phyloP scores from a whole-genome alignment of 2,329 filamentous ascomycete genomes.

The Eutypa lata region DNA sequence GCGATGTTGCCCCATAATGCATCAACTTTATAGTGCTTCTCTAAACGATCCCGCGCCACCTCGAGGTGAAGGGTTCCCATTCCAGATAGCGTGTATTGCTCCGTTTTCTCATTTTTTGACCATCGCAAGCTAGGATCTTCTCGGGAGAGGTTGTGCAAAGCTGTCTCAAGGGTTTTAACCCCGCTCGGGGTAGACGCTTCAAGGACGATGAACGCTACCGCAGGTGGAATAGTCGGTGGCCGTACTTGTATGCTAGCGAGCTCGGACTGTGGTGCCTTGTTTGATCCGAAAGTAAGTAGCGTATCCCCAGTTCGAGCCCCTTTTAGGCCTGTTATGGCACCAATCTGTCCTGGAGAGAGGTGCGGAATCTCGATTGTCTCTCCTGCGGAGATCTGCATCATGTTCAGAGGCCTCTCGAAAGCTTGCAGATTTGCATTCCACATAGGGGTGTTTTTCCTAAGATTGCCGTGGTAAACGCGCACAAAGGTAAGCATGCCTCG shows the following conservation, averaged over 20 bases:
- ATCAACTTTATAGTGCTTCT: slow-evolving; percentile 85
- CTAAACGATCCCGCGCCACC: slow-evolving; percentile 82
- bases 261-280: slow-evolving; percentile 61
- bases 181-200: slow-evolving; percentile 76
- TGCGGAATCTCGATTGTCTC: slow-evolving; percentile 81
- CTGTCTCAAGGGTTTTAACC: slow-evolving; percentile 74
- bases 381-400: slow-evolving; percentile 86
- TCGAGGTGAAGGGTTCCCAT: slow-evolving; percentile 97
- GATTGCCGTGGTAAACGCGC: slow-evolving; percentile 80
- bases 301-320: slow-evolving; percentile 93
- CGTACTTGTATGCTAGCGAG: slow-evolving; percentile 77
- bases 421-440: slow-evolving; percentile 84
- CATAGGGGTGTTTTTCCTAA: slow-evolving; percentile 70
- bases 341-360: slow-evolving; percentile 85
- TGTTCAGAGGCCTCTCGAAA: slow-evolving; percentile 75
- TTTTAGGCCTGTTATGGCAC: slow-evolving; percentile 87
- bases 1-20: slow-evolving; percentile 86
- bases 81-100: slow-evolving; percentile 87
- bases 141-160: slow-evolving; percentile 73
- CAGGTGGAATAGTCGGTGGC: slow-evolving; percentile 84
- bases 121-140: slow-evolving; percentile 93
- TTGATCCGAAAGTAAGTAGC: slow-evolving; percentile 67
- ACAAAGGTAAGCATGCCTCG: slow-evolving; percentile 89
- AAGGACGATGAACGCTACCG: slow-evolving; percentile 94
- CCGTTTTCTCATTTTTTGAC: slow-evolving; percentile 81